Conservation (phyloP, 1,284 basidiomycete genomes). For the Leccinum subatratum region DNA sequence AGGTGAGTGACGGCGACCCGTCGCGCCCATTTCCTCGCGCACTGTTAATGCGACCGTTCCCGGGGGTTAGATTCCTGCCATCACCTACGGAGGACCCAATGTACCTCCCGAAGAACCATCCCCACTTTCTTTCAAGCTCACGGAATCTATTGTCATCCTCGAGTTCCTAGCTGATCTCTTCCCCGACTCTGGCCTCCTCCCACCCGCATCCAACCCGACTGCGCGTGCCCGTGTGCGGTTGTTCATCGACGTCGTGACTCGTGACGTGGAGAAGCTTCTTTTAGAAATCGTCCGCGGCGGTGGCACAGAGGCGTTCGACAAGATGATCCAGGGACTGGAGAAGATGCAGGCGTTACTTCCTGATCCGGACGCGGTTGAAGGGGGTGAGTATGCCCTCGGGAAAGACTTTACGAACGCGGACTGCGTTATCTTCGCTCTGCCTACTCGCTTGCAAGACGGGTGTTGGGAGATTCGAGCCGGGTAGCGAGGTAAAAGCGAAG, state of each 20-base stretch:
- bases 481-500: conserved; percentile 37
- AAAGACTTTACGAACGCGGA: conserved; percentile 48
- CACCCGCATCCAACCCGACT: conserved; percentile 41
- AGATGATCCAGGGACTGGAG: conserved; percentile 20
- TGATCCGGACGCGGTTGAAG: not conserved
- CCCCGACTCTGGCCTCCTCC: conserved; percentile 42
- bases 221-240: conserved; percentile 53
- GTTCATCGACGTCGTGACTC: conserved; percentile 50
- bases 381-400: conserved; percentile 33
- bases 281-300: not conserved
- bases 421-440: conserved; percentile 40
- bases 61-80: conserved; percentile 44
- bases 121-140: conserved; percentile 52
- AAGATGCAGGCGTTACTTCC: conserved; percentile 35
- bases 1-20: conserved; percentile 7
- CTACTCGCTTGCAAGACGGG: conserved; percentile 42
- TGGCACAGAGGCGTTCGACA: conserved; percentile 2
- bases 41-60: not conserved
- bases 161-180: conserved; percentile 60
- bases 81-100: conserved; percentile 57
- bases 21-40: not conserved
- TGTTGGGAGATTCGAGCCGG: conserved; percentile 39
- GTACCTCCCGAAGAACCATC: conserved; percentile 49
- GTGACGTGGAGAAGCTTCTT: conserved; percentile 12
- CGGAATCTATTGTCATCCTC: conserved; percentile 58